Conservation (phyloP, 805 yeast species). For the Kazachstania viticola region DNA sequence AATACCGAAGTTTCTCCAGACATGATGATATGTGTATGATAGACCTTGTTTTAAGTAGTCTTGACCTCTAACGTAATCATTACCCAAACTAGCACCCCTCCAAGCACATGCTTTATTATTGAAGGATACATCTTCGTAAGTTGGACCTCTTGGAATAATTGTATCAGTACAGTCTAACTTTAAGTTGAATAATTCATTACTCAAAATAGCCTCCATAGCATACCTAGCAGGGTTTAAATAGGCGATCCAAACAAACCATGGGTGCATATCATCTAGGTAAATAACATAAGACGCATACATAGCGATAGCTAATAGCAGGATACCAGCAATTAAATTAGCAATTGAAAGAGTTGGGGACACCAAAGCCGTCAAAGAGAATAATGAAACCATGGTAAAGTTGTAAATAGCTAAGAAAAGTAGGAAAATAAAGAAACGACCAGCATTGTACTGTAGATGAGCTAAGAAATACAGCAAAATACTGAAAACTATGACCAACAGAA, state of each 20-base stretch:
- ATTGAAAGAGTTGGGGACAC: slow-evolving; percentile 36
- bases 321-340: slow-evolving; percentile 54
- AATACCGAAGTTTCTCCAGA: slow-evolving; percentile 73
- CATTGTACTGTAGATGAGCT: slow-evolving; percentile 34
- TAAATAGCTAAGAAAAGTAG: slow-evolving; percentile 33
- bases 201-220: slow-evolving; percentile 52
- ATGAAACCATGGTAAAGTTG: slow-evolving; percentile 36
- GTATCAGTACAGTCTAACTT: slow-evolving; percentile 40
- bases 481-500: slow-evolving; percentile 31
- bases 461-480: slow-evolving; percentile 42
- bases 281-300: slow-evolving; percentile 58
- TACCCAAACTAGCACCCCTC: slow-evolving; percentile 49
- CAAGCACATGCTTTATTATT: slow-evolving; percentile 41
- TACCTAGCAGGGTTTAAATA: slow-evolving; percentile 47
- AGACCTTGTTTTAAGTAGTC: slow-evolving; percentile 37
- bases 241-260: slow-evolving; percentile 61
- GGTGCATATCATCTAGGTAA: slow-evolving; percentile 48
- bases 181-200: slow-evolving; percentile 51
- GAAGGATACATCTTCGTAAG: slow-evolving; percentile 32
- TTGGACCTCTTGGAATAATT: slow-evolving; percentile 49
- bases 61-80: slow-evolving; percentile 41
- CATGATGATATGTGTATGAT: slow-evolving; percentile 42
- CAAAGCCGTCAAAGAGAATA: slow-evolving; percentile 46
- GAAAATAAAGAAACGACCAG: slow-evolving; percentile 42
- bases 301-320: slow-evolving; percentile 37